Percentiles rank a stretch among this genome's conserved stretches.
Evolutionary conservation across 495 filamentous ascomycete genomes (phyloP).

Genomic region (Xylaria sp.): DNA sequence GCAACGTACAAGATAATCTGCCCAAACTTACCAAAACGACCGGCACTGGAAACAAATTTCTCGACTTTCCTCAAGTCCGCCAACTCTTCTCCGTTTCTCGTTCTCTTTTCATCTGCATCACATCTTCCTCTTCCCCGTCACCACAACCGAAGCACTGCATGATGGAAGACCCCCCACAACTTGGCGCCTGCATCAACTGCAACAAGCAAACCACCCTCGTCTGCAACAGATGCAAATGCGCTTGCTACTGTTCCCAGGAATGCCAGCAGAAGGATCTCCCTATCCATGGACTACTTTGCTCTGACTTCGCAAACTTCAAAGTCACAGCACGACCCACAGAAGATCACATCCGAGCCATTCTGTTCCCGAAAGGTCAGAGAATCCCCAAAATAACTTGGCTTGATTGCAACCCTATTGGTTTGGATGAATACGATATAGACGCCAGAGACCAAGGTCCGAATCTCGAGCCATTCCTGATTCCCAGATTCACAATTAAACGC

Average conservation of each 20-base stretch:
- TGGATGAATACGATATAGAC: background rate
- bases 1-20: background rate
- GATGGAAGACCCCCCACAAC: slow-evolving; percentile 16
- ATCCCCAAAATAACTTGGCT: background rate
- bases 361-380: background rate
- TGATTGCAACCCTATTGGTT: background rate
- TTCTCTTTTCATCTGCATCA: background rate
- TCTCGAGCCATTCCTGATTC: background rate
- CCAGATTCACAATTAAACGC: no score
- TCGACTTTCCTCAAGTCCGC: background rate
- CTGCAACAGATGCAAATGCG: slow-evolving; percentile 9
- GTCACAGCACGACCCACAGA: background rate
- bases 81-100: background rate
- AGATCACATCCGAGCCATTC: background rate
- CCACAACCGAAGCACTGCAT: background rate
- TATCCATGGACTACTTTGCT: background rate
- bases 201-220: slow-evolving; percentile 11
- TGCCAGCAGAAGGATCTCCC: slow-evolving; percentile 9
- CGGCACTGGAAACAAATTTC: no score
- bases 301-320: background rate
- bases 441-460: background rate
- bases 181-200: slow-evolving; percentile 26
- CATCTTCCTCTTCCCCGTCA: background rate
- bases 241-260: slow-evolving; percentile 6
- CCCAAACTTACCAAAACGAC: background rate